A percentile compares a stretch with the other conserved stretches of the same genome.
These are phyloP conservation scores for Phaeosphaeriaceae sp. DNA, from an alignment of 2,329 filamentous ascomycete species.

Conservation along the genomic window DNA sequence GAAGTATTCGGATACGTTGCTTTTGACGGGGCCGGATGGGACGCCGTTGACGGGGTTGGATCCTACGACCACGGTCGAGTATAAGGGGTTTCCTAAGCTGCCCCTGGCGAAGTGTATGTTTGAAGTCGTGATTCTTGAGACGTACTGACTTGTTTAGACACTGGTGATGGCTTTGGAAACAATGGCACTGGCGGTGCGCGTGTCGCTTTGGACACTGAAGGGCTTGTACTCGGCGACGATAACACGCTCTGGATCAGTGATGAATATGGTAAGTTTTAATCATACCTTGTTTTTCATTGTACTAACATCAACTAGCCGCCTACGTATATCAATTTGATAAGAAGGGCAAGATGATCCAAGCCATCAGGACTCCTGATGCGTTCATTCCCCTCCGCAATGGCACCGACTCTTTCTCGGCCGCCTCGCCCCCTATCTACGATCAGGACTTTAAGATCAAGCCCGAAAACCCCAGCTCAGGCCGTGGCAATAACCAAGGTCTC, in stretches of 20 bases:
- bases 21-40: conserved; percentile 69
- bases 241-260: conserved; percentile 72
- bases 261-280: conserved; percentile 44
- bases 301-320: conserved; percentile 57
- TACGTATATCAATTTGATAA: conserved; percentile 71
- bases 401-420: conserved; percentile 66
- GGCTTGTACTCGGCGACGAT: conserved; percentile 66
- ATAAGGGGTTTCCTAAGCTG: conserved; percentile 66
- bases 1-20: conserved; percentile 69
- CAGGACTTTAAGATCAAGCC: conserved; percentile 59
- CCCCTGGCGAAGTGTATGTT: conserved; percentile 64
- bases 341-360: conserved; percentile 65
- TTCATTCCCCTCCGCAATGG: conserved; percentile 70
- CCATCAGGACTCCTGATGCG: conserved; percentile 70
- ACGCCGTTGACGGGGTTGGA: conserved; percentile 60
- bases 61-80: conserved; percentile 47
- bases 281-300: not conserved
- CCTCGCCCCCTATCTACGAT: conserved; percentile 68
- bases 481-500: conserved; percentile 77
- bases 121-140: not conserved
- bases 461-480: conserved; percentile 65
- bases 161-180: conserved; percentile 72
- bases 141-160: conserved; percentile 41
- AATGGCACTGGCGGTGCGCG: conserved; percentile 65
- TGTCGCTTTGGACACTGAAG: conserved; percentile 70